Base-by-base conservation (phyloP, 2,329 filamentous ascomycete species). In the Ascochyta lentis region DNA sequence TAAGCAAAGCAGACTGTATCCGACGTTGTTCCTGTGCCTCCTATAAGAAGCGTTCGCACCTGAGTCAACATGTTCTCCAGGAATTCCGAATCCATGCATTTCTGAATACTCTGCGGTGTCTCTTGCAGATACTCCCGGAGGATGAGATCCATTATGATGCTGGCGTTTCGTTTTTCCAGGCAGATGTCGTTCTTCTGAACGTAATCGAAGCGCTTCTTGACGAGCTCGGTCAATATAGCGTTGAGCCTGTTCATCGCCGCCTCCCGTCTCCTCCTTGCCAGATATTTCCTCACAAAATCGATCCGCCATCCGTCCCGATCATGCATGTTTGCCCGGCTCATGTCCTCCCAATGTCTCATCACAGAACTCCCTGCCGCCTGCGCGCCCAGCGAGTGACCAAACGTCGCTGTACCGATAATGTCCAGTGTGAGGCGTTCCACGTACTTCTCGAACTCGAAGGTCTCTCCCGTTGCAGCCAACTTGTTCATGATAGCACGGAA, bases 11-110 rank as follows among this genome's bases (percentile, higher is more conserved):
- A 68, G n/a, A 73, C 29, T 2, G 67, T 66, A 31, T 68, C 71
- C 3, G 70, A 70, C 3, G 76, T 79, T 3, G 79, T 81, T 23
- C 79, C 77, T 43, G 77, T 76, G 0, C 78, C 79, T 8, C 75
- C 78, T 31, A 79, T 74, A 19, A 80, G 62, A 52, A 80, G 74
- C 1, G 74, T 73, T 58, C 77, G 79, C 49, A 74, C 60, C 8
- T 73, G 67, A 1, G 75, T 72, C 34, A 78, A 64, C 1, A 73
- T 73, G 12, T 69, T 67, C 27, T 67, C 48, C 23, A 75, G 64
- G 60, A 79, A 79, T 4, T 68, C 63, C 1, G 66, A 52, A 46
- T 79, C 75, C 34, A 35, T 69, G 57, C 43, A 57, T 2, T 41
- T 44, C 16, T 41, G 43, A 9, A 22, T 16, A 7, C 9, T 54